A percentile compares a stretch with the other conserved stretches of the same genome.
phyloP scores from a whole-genome alignment of 768 basidiomycete genomes.

The Hortiboletus campestris region DNA sequence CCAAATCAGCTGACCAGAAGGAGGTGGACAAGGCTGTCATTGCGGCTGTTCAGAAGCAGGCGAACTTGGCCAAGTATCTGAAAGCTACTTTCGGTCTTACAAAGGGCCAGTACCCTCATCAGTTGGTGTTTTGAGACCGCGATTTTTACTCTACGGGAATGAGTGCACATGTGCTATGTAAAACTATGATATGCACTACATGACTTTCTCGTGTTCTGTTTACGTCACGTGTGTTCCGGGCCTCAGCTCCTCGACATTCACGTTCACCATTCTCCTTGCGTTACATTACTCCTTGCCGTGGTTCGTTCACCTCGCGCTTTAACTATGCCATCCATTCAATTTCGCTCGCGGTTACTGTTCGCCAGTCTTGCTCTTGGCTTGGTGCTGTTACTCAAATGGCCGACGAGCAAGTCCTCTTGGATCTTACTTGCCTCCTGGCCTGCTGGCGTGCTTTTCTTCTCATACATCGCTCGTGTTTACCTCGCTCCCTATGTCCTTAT shows the following conservation, averaged over 20 bases:
- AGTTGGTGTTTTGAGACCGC: constrained; percentile 75
- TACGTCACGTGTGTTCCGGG: constrained; percentile 10
- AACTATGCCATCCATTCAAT: constrained; percentile 8
- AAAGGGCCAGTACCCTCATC: constrained; percentile 96
- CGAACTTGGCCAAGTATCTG: constrained; percentile 90
- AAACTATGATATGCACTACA: constrained; percentile 26
- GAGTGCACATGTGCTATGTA: constrained; percentile 18
- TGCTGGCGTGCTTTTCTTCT: constrained; percentile 50
- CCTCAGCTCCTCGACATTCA: neutral
- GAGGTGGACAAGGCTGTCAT: constrained; percentile 76
- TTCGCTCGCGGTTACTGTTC: constrained; percentile 9
- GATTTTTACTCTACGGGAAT: constrained; percentile 9
- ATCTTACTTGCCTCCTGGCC: constrained; percentile 47
- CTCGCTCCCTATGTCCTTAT: constrained; percentile 63
- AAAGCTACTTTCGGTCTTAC: constrained; percentile 90
- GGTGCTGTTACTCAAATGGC: constrained; percentile 20
- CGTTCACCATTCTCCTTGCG: constrained; percentile 1
- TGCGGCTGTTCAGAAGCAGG: constrained; percentile 84
- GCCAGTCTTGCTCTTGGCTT: constrained; percentile 10
- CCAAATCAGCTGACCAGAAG: constrained; percentile 92
- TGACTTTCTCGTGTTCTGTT: constrained; percentile 14
- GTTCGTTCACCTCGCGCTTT: constrained; percentile 1
- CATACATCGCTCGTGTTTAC: constrained; percentile 61
- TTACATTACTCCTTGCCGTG: neutral
- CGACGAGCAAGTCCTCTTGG: constrained; percentile 33